These are phyloP conservation scores for Pseudogymnoascus sp. DNA, from an alignment of 2,329 filamentous ascomycete genomes.

Conservation along the genomic window DNA sequence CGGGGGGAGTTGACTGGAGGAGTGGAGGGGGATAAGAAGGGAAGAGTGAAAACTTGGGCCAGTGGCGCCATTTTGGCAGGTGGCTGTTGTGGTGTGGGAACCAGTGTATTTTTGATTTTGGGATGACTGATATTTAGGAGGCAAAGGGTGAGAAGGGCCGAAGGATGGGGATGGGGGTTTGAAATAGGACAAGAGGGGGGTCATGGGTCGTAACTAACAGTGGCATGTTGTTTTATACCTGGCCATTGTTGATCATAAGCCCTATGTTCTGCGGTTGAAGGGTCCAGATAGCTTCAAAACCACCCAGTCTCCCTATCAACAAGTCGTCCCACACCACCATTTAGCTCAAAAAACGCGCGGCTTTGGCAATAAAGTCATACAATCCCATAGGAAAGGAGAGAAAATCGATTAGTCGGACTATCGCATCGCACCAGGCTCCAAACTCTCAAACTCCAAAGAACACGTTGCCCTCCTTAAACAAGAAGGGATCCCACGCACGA, in stretches of 20 bases:
- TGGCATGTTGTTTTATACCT: not conserved
- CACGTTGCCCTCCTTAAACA: not conserved
- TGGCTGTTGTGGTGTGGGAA: not conserved
- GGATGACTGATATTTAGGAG: not conserved
- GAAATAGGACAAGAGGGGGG: not conserved
- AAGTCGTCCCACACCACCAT: not conserved
- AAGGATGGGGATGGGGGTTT: not conserved
- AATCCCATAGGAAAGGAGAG: not conserved
- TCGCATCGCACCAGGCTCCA: slow-evolving; percentile 5
- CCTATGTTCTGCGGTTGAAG: not conserved
- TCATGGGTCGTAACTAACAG: not conserved
- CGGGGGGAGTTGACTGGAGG: not conserved
- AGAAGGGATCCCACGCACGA: not conserved
- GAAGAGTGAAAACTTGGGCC: not conserved
- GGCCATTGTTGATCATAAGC: not conserved
- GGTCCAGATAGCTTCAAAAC: not conserved
- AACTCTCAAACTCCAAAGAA: slow-evolving; percentile 2
- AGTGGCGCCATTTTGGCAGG: not conserved
- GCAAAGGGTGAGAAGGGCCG: not conserved
- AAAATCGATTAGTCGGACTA: slow-evolving; percentile 3
- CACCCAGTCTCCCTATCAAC: not conserved
- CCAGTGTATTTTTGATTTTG: not conserved
- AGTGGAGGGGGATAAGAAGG: not conserved
- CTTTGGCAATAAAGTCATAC: not conserved
- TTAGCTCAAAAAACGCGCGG: not conserved